Conservation (phyloP, 2,329 filamentous ascomycete species). For the Penicillium expansum region DNA sequence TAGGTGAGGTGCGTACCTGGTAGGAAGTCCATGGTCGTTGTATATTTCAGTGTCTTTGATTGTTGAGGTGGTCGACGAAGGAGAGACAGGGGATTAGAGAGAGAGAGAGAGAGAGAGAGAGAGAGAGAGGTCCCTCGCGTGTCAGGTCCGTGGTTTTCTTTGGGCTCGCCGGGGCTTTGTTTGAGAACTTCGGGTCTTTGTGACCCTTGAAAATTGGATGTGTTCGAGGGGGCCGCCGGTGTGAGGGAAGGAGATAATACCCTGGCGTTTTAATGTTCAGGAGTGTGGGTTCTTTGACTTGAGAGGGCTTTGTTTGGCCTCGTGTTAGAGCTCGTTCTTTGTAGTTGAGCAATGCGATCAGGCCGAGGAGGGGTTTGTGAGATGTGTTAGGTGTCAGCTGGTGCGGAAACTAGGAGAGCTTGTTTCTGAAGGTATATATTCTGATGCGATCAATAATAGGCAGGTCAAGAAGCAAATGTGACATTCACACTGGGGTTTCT, state of each 20-base stretch:
- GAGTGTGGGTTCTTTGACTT: not conserved
- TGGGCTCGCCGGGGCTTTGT: not conserved
- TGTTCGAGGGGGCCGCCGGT: not conserved
- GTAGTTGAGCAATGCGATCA: not conserved
- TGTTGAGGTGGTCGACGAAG: not conserved
- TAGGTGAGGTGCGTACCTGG: slow-evolving; percentile 13
- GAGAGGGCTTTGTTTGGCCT: not conserved
- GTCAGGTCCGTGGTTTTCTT: not conserved
- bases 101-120: not conserved
- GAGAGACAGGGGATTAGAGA: not conserved
- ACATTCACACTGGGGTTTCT: not conserved
- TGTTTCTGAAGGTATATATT: not conserved
- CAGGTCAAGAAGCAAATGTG: not conserved
- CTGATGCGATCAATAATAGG: slow-evolving; percentile 1
- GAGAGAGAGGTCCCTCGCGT: not conserved
- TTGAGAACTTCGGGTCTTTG: not conserved
- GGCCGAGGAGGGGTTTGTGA: not conserved
- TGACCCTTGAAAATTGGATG: not conserved
- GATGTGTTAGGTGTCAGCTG: not conserved
- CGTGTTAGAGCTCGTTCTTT: not conserved
- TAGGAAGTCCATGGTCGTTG: slow-evolving; percentile 18
- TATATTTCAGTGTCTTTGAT: not conserved
- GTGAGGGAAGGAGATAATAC: not conserved
- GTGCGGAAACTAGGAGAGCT: not conserved
- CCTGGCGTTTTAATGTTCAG: not conserved